These are phyloP conservation scores for Coemansia nantahalensis DNA, from an alignment of 192 early-diverging fungal genomes.

Conservation along the genomic window DNA sequence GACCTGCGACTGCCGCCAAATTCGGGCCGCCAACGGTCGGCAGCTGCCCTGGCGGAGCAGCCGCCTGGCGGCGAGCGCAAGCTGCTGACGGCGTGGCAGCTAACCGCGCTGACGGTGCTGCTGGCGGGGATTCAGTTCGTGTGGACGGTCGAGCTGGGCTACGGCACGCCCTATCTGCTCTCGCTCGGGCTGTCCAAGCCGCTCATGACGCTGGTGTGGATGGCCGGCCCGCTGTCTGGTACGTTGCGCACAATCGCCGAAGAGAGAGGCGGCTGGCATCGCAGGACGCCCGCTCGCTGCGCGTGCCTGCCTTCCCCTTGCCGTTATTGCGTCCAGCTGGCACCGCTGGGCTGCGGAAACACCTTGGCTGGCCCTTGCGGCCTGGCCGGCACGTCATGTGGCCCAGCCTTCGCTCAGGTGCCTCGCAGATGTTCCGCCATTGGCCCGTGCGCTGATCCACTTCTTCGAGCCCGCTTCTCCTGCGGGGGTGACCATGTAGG, in stretches of 20 bases:
- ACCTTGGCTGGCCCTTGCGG: too few relatives aligned
- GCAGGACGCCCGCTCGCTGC: too few relatives aligned
- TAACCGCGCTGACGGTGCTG: slow-evolving; percentile 45
- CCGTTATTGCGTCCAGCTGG: too few relatives aligned
- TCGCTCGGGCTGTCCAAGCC: slow-evolving; percentile 80
- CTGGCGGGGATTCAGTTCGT: slow-evolving; percentile 55
- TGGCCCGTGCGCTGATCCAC: too few relatives aligned
- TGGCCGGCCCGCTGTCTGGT: slow-evolving; percentile 84
- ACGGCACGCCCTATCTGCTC: slow-evolving; percentile 84
- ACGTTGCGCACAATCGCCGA: slow-evolving; percentile 3
- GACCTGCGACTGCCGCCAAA: slow-evolving; percentile 1
- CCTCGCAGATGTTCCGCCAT: too few relatives aligned
- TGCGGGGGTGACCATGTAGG: slow-evolving; percentile 10
- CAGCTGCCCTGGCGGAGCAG: not conserved
- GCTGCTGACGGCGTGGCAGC: slow-evolving; percentile 30
- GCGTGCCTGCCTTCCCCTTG: too few relatives aligned
- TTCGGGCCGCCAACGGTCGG: not conserved
- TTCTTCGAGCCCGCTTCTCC: too few relatives aligned
- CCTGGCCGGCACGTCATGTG: too few relatives aligned
- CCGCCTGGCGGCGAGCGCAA: slow-evolving; percentile 11
- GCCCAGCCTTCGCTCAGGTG: too few relatives aligned
- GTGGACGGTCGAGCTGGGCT: slow-evolving; percentile 55
- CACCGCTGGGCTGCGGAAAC: too few relatives aligned
- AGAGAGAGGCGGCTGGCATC: too few relatives aligned
- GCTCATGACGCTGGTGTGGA: slow-evolving; percentile 89